Conservation (phyloP, 352 stramenopile species). For the Phytophthora podocarpi region DNA sequence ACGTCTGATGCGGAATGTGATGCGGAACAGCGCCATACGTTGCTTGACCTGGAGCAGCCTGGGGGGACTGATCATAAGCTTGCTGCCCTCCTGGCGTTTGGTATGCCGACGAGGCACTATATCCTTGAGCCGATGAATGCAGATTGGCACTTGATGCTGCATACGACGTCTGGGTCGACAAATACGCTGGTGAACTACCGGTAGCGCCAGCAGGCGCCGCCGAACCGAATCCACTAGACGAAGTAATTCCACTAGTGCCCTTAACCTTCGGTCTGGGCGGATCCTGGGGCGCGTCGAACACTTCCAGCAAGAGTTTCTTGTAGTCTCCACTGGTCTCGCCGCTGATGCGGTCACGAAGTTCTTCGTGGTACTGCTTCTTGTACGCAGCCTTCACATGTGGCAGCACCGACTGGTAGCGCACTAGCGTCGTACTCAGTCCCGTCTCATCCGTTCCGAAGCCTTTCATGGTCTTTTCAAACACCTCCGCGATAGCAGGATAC, state of each 20-base stretch:
- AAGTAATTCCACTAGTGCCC: constrained; percentile 7
- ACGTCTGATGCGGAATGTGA: too few relatives aligned
- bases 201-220: not conserved
- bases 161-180: constrained; percentile 25
- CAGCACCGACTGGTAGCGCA: constrained; percentile 64
- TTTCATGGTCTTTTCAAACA: constrained; percentile 80
- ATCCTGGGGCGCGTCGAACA: constrained; percentile 77
- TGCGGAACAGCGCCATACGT: constrained; percentile 11
- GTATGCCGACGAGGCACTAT: constrained; percentile 15
- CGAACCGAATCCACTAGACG: not conserved
- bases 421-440: constrained; percentile 53
- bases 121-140: constrained; percentile 8
- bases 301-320: constrained; percentile 58
- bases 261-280: constrained; percentile 22
- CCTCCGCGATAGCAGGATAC: constrained; percentile 65
- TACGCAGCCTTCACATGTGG: constrained; percentile 61
- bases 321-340: constrained; percentile 70
- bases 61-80: constrained; percentile 22
- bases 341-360: constrained; percentile 64
- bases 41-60: constrained; percentile 14
- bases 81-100: constrained; percentile 22
- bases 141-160: constrained; percentile 12
- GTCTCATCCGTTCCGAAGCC: constrained; percentile 72
- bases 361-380: constrained; percentile 61
- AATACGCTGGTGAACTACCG: constrained; percentile 16